phyloP scores from a whole-genome alignment of 768 basidiomycete genomes.

The Pholiota conissans region DNA sequence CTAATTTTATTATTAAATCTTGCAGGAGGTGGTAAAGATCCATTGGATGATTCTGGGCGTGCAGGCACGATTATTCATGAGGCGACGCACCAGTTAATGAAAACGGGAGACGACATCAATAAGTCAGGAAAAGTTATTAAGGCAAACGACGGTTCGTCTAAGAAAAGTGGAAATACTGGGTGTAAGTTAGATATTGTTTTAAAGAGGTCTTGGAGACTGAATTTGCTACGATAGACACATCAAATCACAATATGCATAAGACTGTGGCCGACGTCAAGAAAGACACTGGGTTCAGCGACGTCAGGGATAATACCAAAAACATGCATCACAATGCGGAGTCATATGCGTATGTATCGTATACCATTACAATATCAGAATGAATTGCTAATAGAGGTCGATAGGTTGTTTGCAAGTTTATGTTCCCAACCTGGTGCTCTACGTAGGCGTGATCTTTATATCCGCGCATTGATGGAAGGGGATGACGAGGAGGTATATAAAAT shows the following conservation, averaged over 20 bases:
- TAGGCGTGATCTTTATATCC: conserved; percentile 4
- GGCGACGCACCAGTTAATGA: conserved; percentile 1
- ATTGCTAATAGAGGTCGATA: background rate
- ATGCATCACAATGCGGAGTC: conserved; percentile 8
- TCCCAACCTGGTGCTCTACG: conserved; percentile 2
- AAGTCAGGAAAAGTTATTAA: background rate
- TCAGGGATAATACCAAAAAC: background rate
- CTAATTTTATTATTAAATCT: too few species aligned
- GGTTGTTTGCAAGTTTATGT: conserved; percentile 4
- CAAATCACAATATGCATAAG: background rate
- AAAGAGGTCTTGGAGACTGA: too few species aligned
- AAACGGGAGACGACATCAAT: conserved; percentile 4
- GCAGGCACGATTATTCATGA: conserved; percentile 8
- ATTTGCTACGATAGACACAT: conserved; percentile 2
- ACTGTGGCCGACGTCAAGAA: background rate
- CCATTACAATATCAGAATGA: background rate
- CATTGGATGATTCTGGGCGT: background rate
- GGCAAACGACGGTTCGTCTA: background rate
- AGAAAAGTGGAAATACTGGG: background rate
- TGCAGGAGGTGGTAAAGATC: too few species aligned
- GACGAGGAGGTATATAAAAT: background rate
- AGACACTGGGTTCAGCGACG: background rate
- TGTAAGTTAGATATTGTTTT: background rate
- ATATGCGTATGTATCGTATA: background rate
- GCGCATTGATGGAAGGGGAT: conserved; percentile 4